Base-by-base conservation (phyloP, 208 protist species). In the Kentomonas sorsogonicus region DNA sequence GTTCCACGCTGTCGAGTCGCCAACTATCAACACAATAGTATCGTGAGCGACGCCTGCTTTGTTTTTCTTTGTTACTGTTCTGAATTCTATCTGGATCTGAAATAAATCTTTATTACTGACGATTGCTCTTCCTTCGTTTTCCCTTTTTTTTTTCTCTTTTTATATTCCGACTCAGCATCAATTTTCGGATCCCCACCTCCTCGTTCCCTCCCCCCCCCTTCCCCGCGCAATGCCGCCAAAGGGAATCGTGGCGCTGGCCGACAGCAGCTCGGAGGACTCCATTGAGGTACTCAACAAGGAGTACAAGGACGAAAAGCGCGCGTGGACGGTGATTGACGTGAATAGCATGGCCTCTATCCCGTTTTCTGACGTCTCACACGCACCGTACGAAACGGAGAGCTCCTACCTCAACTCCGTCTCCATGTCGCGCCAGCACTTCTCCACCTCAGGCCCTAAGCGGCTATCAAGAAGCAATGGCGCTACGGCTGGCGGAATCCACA, bases 311-410 rank as follows among this genome's bases (percentile, higher is more conserved):
- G 26, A 46, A 18, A 27, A 27, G 0, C 44, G 65, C 27, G 43
- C 71, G 29, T 81, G 74, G 74, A 30, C 60, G 0, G 61, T 59
- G 20, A 11, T 81, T 36, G 33, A 65, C 30, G 54, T 76, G 7
- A 51, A 48, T 16, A 72, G 61, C 59, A 50, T 81, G 18, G 50
- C 68, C 5, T 81, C 74, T 0, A 31, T 81, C 11, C 65, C 60
- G 18, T 77, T 81, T 57, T 81, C 74, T 1, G 74, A 81, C 45
- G 43, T 65, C 39, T 77, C 69, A 1, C 74, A 81, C n/a, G 13
- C 54, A 0, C 55, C 70, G 6, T 77, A 77, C 47, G 69, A 53
- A 1, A 63, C 22, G 36, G 64, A 70, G 2, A n/a, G n/a, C n/a
- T n/a, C 77, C 74, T 3, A 51, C 33, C 43, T 75, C 54, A 41